Evolutionary conservation across 1,284 basidiomycete genomes (phyloP).

Genomic region (Ganoderma multipileum): DNA sequence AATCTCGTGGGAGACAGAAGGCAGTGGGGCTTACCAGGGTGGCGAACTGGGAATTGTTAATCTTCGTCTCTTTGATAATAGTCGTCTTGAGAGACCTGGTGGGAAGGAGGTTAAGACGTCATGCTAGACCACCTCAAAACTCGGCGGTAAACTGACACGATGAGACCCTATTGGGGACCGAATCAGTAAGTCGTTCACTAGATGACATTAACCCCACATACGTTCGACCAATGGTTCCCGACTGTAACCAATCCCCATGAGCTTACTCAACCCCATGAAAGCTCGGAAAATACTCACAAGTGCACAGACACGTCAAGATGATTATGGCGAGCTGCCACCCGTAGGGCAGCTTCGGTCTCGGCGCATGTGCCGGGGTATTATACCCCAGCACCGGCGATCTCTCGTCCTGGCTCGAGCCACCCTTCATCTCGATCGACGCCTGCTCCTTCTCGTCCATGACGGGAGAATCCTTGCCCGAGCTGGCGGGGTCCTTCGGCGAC

Average conservation of each 20-base stretch:
- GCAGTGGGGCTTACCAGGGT: slow-evolving; percentile 40
- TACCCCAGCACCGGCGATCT: slow-evolving; percentile 24
- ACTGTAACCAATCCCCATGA: slow-evolving; percentile 37
- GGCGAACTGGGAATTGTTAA: slow-evolving; percentile 55
- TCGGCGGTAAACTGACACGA: slow-evolving; percentile 40
- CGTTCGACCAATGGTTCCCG: slow-evolving; percentile 56
- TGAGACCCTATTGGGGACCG: slow-evolving; percentile 43
- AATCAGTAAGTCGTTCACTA: background rate
- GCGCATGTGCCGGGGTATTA: slow-evolving; percentile 4
- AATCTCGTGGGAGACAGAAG: background rate
- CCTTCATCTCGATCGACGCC: slow-evolving; percentile 31
- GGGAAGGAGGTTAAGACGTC: background rate
- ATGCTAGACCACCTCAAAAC: background rate
- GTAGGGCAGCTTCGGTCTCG: slow-evolving; percentile 36
- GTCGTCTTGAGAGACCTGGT: slow-evolving; percentile 50
- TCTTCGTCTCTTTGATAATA: slow-evolving; percentile 50
- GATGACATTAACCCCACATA: slow-evolving; percentile 27
- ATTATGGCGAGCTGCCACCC: slow-evolving; percentile 40
- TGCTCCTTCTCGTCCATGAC: slow-evolving; percentile 36
- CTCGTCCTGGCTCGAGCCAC: slow-evolving; percentile 21
- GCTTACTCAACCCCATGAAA: background rate
- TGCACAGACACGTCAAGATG: slow-evolving; percentile 42
- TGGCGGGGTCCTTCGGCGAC: slow-evolving; percentile 23
- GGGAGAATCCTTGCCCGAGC: slow-evolving; percentile 28
- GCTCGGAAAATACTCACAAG: slow-evolving; percentile 33